Base-by-base conservation (phyloP, 78 protist species). In the Emiliania huxleyi region DNA sequence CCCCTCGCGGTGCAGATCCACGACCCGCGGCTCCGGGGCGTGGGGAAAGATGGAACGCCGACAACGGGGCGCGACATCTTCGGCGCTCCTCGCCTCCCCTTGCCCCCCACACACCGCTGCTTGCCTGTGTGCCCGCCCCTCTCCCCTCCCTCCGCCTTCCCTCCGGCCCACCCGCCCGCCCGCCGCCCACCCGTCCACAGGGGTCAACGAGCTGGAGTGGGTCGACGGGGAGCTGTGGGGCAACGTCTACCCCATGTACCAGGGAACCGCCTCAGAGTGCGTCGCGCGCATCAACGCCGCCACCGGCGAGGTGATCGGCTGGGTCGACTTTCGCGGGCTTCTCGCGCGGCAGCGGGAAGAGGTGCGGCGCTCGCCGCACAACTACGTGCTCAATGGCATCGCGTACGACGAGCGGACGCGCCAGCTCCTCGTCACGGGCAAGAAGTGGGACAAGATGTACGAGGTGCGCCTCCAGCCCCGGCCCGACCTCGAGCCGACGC, bases 201-300 rank as follows among this genome's bases (percentile, higher is more conserved):
- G 87, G 15, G 43, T 77, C 23, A 77, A 77, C n/a, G 87, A 77
- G 46, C 87, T 77, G 33, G 87, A 77, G 37, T 2, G 8, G 89
- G 89, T 81, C 38, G 29, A 19, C 21, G 89, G 38, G 0, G 89
- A 81, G 56, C 56, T 81, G 40, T 81, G 89, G 89, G 89, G 49
- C 56, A 81, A 81, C 56, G 56, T 81, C 19, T 81, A 77, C 85
- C 85, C 85, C 18, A 77, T 77, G 85, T 77, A 77, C 29, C 85
- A 77, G 46, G 85, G 85, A 0, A 6, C 1, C 33, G 19, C 0
- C 25, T 81, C 89, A 29, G 55, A 43, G 56, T 81, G 89, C 55
- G 8, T 81, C 40, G 89, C 37, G 56, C 89, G 89, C 42, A 81
- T 81, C 55, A 1, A 44, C 23, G 40, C 87, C 5, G 4, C 48